phyloP scores from a whole-genome alignment of 2,329 filamentous ascomycete genomes.

The Pseudogymnoascus sp. region DNA sequence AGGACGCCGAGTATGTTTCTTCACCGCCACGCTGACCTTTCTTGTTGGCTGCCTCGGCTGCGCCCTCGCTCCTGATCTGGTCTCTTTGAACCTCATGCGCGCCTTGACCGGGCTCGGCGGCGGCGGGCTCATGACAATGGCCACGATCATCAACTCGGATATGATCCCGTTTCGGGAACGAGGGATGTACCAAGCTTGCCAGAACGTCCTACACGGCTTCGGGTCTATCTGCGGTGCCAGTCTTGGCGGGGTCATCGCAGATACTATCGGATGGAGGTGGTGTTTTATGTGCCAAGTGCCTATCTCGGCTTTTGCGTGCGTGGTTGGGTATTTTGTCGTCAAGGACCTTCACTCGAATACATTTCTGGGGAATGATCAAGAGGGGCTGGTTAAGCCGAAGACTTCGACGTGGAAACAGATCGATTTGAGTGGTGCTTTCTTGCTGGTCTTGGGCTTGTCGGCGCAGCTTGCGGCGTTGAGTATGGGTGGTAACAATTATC shows the following conservation, averaged over 20 bases:
- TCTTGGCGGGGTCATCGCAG: slow-evolving; percentile 57
- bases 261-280: slow-evolving; percentile 61
- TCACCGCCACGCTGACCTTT: slow-evolving; percentile 57
- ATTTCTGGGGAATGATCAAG: slow-evolving; percentile 14
- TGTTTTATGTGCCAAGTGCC: slow-evolving; percentile 59
- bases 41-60: slow-evolving; percentile 58
- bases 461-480: slow-evolving; percentile 49
- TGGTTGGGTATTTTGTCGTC: slow-evolving; percentile 47
- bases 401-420: slow-evolving; percentile 45
- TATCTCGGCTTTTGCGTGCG: slow-evolving; percentile 47
- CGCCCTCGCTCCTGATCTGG: slow-evolving; percentile 50
- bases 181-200: slow-evolving; percentile 54
- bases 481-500: slow-evolving; percentile 47
- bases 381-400: slow-evolving; percentile 21
- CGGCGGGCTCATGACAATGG: slow-evolving; percentile 63
- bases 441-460: slow-evolving; percentile 52
- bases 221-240: slow-evolving; percentile 57
- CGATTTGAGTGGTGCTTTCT: slow-evolving; percentile 49
- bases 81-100: slow-evolving; percentile 56
- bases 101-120: slow-evolving; percentile 63
- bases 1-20: slow-evolving; percentile 55
- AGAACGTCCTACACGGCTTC: slow-evolving; percentile 55
- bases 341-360: slow-evolving; percentile 32
- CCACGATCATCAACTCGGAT: slow-evolving; percentile 54
- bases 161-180: slow-evolving; percentile 51